Evolutionary conservation across 306 rosid species (phyloP), one percentile per base, ranked within the genome.

Genomic region (Casuarina glauca): DNA sequence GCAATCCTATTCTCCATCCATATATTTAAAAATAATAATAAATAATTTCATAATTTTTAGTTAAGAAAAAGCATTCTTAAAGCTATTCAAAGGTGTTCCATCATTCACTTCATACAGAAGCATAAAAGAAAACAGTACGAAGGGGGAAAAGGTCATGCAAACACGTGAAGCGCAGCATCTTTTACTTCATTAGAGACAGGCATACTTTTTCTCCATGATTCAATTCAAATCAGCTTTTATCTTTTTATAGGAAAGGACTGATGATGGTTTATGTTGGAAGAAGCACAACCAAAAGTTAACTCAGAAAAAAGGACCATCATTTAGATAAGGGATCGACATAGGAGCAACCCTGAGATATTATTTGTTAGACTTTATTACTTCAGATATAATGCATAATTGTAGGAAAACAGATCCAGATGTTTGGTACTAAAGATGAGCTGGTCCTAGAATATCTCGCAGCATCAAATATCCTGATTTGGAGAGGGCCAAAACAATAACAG

Each of bases 401-500:
- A 4, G 36, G 50, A 41, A 67, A 42, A 42, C 1, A 2, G 4
- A 67, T 67, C 46, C 71, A 43, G 71, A 42, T 6, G 71, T 42
- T n/a, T 66, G 71, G 71, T 63, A 36, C 46, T 63, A 63, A 48
- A 48, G 51, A 48, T 48, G 51, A 48, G 51, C 51, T 48, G 51
- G 51, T 48, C 51, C 51, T 48, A 48, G 11, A 48, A 48, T 48
- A 48, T 48, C 11, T 48, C 51, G 9, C 9, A 39, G 64, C 39
- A 20, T 26, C 39, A 58, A 58, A 58, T 58, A 26, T 58, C 39
- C 16, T 26, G 26, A 32, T 58, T 58, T 58, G 64, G 39, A 7
- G n/a, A 41, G 5, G 6, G n/a, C 50, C 50, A 42, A 67, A 42
- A 63, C 6, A 38, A 38, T 8, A 38, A 38, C n/a, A 4, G 17